Percentiles rank a stretch among this genome's conserved stretches.
Evolutionary conservation across 2,329 filamentous ascomycete species (phyloP).

Genomic region (Myriosclerotinia scirpicola): DNA sequence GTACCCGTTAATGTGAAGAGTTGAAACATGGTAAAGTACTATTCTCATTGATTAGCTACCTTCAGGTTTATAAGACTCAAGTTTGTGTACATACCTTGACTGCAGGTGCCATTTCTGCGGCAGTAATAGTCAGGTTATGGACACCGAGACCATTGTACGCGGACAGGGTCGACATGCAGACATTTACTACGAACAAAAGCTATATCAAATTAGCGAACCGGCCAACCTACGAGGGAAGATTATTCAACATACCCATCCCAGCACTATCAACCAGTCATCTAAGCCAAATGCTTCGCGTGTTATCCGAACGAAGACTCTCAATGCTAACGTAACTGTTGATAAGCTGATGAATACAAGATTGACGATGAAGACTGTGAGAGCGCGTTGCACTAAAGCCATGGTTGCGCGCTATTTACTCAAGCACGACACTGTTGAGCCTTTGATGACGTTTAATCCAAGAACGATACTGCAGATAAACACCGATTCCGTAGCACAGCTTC

Average conservation of each 20-base stretch:
- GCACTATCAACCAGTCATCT: conserved; percentile 15
- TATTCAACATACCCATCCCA: conserved; percentile 11
- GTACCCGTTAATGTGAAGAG: conserved; percentile 12
- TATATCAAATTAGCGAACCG: neutral
- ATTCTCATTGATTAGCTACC: neutral
- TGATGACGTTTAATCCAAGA: neutral
- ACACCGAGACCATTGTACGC: conserved; percentile 13
- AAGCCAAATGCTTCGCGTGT: conserved; percentile 10
- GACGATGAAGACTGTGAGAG: conserved; percentile 9
- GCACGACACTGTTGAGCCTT: neutral
- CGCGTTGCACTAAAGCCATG: conserved; percentile 14
- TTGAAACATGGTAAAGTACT: conserved; percentile 22
- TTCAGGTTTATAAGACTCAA: neutral
- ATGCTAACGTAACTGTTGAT: conserved; percentile 10
- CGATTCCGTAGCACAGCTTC: neutral
- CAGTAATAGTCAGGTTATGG: conserved; percentile 14
- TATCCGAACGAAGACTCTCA: neutral
- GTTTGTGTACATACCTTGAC: conserved; percentile 8
- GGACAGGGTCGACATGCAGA: conserved; percentile 12
- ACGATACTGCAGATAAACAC: neutral
- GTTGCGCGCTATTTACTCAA: neutral
- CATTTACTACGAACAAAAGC: conserved; percentile 11
- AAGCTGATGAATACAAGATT: conserved; percentile 17
- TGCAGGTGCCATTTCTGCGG: conserved; percentile 13
- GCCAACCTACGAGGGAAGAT: neutral